Evolutionary conservation across 1,139 yeast genomes (phyloP).

Genomic region (Citeromyces hawaiiensis): DNA sequence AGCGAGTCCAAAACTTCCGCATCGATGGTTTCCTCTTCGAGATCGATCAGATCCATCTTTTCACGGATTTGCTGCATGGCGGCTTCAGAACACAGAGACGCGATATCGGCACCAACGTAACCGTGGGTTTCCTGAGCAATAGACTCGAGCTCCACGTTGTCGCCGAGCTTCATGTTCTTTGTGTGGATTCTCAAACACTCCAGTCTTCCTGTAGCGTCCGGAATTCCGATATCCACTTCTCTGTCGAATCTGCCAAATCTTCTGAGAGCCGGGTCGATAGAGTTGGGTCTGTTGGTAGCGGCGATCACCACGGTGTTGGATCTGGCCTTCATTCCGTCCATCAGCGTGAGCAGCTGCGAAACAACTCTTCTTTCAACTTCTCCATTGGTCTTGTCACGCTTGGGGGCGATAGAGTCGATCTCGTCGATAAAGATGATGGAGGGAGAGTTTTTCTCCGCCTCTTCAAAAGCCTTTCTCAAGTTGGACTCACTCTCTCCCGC

Average conservation of each 20-base stretch:
- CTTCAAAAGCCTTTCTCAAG: slow-evolving; percentile 95
- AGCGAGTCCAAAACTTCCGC: slow-evolving; percentile 93
- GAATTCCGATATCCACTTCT: slow-evolving; percentile 77
- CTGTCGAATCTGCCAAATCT: slow-evolving; percentile 97
- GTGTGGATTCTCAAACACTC: slow-evolving; percentile 91
- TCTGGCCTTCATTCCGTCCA: slow-evolving; percentile 87
- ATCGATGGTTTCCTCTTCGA: slow-evolving; percentile 95
- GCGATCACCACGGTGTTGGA: slow-evolving; percentile 94
- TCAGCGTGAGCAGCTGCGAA: slow-evolving; percentile 85
- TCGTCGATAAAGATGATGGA: slow-evolving; percentile 98
- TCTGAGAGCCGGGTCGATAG: slow-evolving; percentile 93
- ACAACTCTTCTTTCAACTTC: slow-evolving; percentile 99
- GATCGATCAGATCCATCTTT: slow-evolving; percentile 95
- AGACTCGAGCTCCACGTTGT: slow-evolving; percentile 89
- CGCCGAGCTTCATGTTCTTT: slow-evolving; percentile 93
- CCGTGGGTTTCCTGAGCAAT: slow-evolving; percentile 92
- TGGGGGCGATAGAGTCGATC: slow-evolving; percentile 97
- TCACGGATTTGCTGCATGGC: slow-evolving; percentile 98
- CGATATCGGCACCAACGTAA: slow-evolving; percentile 93
- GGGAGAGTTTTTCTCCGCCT: slow-evolving; percentile 99
- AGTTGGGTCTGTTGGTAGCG: slow-evolving; percentile 96
- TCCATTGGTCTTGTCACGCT: slow-evolving; percentile 99
- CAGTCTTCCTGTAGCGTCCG: slow-evolving; percentile 97
- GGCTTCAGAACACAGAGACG: slow-evolving; percentile 95
- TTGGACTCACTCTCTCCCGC: slow-evolving; percentile 99